These are phyloP conservation scores for Pulveroboletus sp. DNA, from an alignment of 768 basidiomycete genomes.

Conservation along the genomic window DNA sequence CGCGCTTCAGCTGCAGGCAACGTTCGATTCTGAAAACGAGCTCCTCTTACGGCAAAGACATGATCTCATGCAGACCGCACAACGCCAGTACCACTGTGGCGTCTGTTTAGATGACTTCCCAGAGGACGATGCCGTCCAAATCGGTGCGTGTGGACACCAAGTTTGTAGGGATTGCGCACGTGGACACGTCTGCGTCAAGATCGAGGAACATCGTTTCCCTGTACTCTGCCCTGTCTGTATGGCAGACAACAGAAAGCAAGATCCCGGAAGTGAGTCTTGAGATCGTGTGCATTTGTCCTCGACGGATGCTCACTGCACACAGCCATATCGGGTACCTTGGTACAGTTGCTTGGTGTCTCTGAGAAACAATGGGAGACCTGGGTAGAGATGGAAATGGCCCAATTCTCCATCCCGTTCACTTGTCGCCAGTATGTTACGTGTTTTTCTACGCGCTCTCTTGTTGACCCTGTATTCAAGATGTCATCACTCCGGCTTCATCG, in stretches of 20 bases:
- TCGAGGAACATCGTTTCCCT: slow-evolving; percentile 53
- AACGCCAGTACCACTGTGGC: slow-evolving; percentile 45
- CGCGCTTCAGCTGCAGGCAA: slow-evolving; percentile 33
- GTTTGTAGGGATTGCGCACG: slow-evolving; percentile 53
- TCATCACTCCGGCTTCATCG: slow-evolving; percentile 45
- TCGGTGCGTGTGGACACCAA: slow-evolving; percentile 44
- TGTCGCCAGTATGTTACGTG: slow-evolving; percentile 45
- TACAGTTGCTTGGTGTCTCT: slow-evolving; percentile 42
- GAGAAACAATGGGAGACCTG: slow-evolving; percentile 39
- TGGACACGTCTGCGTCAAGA: slow-evolving; percentile 40
- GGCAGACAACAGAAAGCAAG: slow-evolving; percentile 28
- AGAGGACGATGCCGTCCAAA: slow-evolving; percentile 38
- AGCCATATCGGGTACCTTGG: slow-evolving; percentile 37
- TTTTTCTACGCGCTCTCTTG: background rate
- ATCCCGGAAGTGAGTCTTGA: slow-evolving; percentile 28
- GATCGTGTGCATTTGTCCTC: background rate
- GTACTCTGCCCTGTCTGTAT: slow-evolving; percentile 57
- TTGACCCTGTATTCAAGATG: slow-evolving; percentile 37
- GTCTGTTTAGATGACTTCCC: slow-evolving; percentile 51
- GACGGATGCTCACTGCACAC: background rate
- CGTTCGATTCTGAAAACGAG: slow-evolving; percentile 40
- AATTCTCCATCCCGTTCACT: slow-evolving; percentile 37
- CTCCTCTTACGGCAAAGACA: slow-evolving; percentile 31
- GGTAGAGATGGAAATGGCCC: slow-evolving; percentile 43
- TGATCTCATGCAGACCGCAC: slow-evolving; percentile 27